phyloP scores from a whole-genome alignment of 1,139 yeast species.

The Geotrichum reessii region DNA sequence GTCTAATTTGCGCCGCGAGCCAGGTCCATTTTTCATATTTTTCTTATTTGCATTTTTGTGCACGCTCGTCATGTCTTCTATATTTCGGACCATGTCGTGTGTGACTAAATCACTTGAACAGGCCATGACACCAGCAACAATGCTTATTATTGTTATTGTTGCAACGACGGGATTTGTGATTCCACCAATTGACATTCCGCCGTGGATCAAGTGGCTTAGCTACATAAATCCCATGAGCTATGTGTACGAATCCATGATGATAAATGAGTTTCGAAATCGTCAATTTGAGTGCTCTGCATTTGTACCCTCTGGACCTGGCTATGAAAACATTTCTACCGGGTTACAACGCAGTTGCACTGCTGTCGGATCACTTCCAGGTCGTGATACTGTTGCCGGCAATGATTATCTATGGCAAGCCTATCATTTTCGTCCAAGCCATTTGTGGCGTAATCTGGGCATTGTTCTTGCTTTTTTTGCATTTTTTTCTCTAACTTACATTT shows the following conservation, averaged over 20 bases:
- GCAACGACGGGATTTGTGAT: conserved; percentile 50
- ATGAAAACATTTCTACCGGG: conserved; percentile 36
- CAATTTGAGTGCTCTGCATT: conserved; percentile 39
- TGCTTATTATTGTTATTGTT: conserved; percentile 49
- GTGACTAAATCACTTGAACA: conserved; percentile 52
- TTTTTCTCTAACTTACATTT: conserved; percentile 50
- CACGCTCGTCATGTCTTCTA: conserved; percentile 61
- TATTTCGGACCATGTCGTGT: conserved; percentile 68
- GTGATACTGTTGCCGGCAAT: conserved; percentile 47
- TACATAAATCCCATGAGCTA: conserved; percentile 47
- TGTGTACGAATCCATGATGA: conserved; percentile 43
- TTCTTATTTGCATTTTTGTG: conserved; percentile 49
- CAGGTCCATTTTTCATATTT: conserved; percentile 67
- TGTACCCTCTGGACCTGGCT: conserved; percentile 49
- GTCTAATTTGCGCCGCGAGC: conserved; percentile 56
- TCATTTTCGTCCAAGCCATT: conserved; percentile 48
- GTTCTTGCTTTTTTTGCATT: conserved; percentile 47
- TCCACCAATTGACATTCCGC: conserved; percentile 45
- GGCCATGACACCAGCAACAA: conserved; percentile 70
- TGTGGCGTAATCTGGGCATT: conserved; percentile 79
- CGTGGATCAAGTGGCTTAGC: conserved; percentile 50
- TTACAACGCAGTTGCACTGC: conserved; percentile 49
- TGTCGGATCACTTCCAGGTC: conserved; percentile 49
- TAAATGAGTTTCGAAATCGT: conserved; percentile 37
- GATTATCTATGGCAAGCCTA: conserved; percentile 44